Base-by-base conservation (phyloP, 169 alveolate species). In the Eimeria tenella region DNA sequence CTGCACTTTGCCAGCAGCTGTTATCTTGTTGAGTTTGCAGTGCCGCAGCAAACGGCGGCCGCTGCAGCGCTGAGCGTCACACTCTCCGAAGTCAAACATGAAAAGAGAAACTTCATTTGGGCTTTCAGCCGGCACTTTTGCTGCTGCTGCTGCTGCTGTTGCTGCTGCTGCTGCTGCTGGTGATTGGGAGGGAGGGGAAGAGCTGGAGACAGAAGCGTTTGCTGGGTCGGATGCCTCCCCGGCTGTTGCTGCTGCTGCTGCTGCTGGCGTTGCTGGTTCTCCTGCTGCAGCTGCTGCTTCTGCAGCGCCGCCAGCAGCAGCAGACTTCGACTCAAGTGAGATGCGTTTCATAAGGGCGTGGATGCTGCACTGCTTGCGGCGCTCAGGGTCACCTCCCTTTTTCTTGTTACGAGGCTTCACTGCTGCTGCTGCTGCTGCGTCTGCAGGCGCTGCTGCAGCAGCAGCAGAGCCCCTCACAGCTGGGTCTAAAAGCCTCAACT, bases 21-120 rank as follows among this genome's bases (percentile, higher is more conserved):
- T 90, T 74, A 97, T 87, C 19, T 96, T 95, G 84, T 92, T 58
- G 25, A 98, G 94, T 52, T 93, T 63, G 4, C 98, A 97, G 79
- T 96, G 94, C 62, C 98, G 96, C 79, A 97, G 96, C 86, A 98
- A 95, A 90, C 98, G 98, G 93, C 99, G 97, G 3, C 99, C 99
- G 50, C 99, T 97, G 94, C 99, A 98, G 77, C 98, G 97, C 94
- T 98, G 98, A 25, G 98, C 97, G 92, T 98, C 99, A 95, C 99
- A 98, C 93, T 98, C 99, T 68, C 97, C 98, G 91, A 98, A 98
- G 95, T 98, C 98, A 98, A 99, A 98, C 98, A 98, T 95, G 90
- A 97, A 95, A 65, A 98, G 96, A 83, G 96, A 96, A 56, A 98
- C 96, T 50, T 73, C 74, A 7, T 81, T 73, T 19, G 31, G 49